These are phyloP conservation scores for Blastosporella zonata DNA, from an alignment of 1,284 basidiomycete species.

Conservation along the genomic window DNA sequence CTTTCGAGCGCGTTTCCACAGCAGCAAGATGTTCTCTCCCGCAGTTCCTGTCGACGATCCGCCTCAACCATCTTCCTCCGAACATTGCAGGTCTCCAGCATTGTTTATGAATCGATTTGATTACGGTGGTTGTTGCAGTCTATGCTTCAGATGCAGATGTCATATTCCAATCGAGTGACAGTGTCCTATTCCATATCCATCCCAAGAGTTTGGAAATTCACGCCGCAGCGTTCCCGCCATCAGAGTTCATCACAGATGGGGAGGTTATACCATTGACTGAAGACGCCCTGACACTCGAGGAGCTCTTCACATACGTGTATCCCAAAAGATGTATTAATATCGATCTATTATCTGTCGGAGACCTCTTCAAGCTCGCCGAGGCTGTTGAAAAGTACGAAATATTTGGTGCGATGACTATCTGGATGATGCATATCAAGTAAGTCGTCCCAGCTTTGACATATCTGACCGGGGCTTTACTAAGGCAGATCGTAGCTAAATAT, in stretches of 20 bases:
- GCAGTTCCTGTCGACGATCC: no score
- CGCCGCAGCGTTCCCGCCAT: constrained; percentile 19
- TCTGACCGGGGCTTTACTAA: neutral
- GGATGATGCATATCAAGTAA: constrained; percentile 10
- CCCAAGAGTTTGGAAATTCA: constrained; percentile 21
- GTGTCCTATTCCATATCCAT: constrained; percentile 19
- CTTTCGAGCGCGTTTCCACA: no score
- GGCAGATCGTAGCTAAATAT: constrained; percentile 1
- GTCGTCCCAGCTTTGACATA: no score
- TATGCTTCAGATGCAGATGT: constrained; percentile 18
- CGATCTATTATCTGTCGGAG: neutral
- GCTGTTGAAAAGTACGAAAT: constrained; percentile 18
- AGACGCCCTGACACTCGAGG: constrained; percentile 6
- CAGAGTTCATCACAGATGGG: constrained; percentile 12
- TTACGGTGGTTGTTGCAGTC: neutral
- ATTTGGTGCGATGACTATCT: constrained; percentile 11
- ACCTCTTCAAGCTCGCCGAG: constrained; percentile 8
- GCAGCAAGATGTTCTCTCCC: no score
- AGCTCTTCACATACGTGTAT: constrained; percentile 15
- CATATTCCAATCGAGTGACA: constrained; percentile 19
- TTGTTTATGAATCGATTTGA: neutral
- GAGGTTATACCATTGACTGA: constrained; percentile 11
- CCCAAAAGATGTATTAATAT: constrained; percentile 9
- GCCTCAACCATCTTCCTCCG: no score
- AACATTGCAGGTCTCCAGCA: no score